Conservation (phyloP, 2,329 filamentous ascomycete species). For the Aspergillus spinulosporus region DNA sequence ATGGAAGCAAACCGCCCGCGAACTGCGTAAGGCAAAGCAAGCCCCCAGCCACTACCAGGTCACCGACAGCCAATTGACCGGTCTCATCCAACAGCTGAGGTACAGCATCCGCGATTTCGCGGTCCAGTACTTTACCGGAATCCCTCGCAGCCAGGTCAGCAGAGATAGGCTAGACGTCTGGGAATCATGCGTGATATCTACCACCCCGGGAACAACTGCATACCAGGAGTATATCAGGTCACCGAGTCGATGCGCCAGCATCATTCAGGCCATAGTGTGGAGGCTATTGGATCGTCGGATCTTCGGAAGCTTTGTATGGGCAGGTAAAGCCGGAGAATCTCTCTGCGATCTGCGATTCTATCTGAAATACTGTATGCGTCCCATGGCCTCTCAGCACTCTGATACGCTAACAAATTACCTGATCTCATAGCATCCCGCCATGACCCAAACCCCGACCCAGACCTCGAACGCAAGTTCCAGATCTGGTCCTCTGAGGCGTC, state of each 20-base stretch:
- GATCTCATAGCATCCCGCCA: neutral
- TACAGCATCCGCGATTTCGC: constrained; percentile 7
- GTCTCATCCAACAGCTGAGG: neutral
- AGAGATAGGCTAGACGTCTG: neutral
- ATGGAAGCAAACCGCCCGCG: constrained; percentile 1
- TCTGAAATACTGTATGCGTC: neutral
- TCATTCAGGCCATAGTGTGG: constrained; percentile 7
- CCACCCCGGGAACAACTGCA: neutral
- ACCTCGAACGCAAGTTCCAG: constrained; percentile 3
- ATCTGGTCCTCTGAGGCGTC: neutral
- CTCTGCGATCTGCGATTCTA: neutral
- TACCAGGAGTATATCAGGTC: neutral
- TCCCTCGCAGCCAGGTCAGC: neutral
- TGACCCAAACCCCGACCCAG: neutral
- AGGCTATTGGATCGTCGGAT: neutral
- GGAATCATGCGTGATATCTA: neutral
- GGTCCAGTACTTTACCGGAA: constrained; percentile 1
- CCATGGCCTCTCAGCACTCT: too few species aligned
- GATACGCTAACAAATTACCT: too few species aligned
- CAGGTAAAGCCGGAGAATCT: neutral
- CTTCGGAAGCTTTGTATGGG: constrained; percentile 3
- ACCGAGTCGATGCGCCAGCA: neutral
- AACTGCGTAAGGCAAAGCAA: neutral
- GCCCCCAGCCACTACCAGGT: neutral
- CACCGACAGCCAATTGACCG: constrained; percentile 1